Evolutionary conservation across 2,329 filamentous ascomycete species (phyloP).

Genomic region (Pseudogymnoascus sp.): DNA sequence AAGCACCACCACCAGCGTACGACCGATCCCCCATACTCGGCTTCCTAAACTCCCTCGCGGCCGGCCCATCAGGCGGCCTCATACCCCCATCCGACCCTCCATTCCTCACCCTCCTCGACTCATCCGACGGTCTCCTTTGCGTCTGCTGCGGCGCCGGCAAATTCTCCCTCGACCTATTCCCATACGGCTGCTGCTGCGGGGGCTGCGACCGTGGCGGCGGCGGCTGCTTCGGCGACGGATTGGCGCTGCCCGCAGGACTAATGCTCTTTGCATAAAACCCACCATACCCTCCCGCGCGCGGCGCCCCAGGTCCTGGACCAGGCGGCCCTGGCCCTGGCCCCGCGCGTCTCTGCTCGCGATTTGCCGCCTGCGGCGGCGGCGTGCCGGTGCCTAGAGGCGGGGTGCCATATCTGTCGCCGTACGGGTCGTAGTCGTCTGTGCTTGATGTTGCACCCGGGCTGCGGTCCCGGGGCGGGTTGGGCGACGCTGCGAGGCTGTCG

Average conservation of each 20-base stretch:
- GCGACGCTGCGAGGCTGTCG: slow-evolving; percentile 19
- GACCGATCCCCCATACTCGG: slow-evolving; percentile 3
- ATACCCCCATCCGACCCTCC: not conserved
- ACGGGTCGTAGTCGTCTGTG: slow-evolving; percentile 27
- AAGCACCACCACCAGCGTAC: not conserved
- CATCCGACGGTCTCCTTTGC: not conserved
- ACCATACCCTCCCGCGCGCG: slow-evolving; percentile 10
- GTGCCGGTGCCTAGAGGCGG: slow-evolving; percentile 20
- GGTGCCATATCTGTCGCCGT: slow-evolving; percentile 23
- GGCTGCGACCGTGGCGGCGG: not conserved
- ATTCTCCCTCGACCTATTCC: slow-evolving; percentile 6
- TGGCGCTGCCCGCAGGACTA: not conserved
- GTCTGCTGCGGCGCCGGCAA: not conserved
- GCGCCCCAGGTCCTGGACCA: too few relatives aligned
- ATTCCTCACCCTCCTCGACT: not conserved
- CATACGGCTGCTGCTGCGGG: slow-evolving; percentile 5
- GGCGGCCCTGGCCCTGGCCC: not conserved
- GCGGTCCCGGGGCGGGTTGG: slow-evolving; percentile 11
- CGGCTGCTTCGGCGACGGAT: slow-evolving; percentile 2
- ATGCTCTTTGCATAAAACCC: slow-evolving; percentile 12
- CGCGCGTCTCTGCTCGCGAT: slow-evolving; percentile 24
- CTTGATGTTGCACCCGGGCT: slow-evolving; percentile 11
- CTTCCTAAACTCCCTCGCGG: not conserved
- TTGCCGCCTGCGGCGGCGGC: slow-evolving; percentile 20
- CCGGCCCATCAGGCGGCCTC: not conserved